Percentiles rank a stretch among this genome's conserved stretches.
Conservation (phyloP, 2,329 filamentous ascomycete genomes). For the Botrytis galanthina region DNA sequence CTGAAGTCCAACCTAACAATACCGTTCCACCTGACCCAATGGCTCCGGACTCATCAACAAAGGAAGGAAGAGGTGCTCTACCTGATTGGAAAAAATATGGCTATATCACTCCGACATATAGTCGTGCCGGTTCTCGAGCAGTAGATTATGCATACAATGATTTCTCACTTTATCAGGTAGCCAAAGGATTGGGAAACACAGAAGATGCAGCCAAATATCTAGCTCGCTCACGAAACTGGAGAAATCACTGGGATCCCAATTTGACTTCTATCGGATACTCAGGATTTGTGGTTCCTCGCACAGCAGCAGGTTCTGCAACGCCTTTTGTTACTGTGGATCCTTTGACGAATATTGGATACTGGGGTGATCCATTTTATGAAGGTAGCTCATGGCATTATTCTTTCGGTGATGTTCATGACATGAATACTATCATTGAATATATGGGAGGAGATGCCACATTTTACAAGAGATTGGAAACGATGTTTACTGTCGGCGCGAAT, state of each 20-base stretch:
- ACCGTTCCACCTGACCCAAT: conserved; percentile 55
- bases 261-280: conserved; percentile 57
- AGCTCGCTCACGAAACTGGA: conserved; percentile 57
- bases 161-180: conserved; percentile 64
- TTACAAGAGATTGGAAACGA: conserved; percentile 49
- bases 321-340: conserved; percentile 48
- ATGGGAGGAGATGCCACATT: conserved; percentile 50
- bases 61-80: conserved; percentile 66
- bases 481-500: conserved; percentile 47
- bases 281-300: conserved; percentile 66
- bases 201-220: conserved; percentile 19
- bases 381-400: conserved; percentile 54
- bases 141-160: conserved; percentile 69
- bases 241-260: conserved; percentile 66
- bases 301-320: conserved; percentile 39
- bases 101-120: conserved; percentile 62
- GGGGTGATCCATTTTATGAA: conserved; percentile 52
- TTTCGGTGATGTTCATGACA: conserved; percentile 54
- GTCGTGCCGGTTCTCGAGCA: conserved; percentile 60
- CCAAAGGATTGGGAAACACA: conserved; percentile 43
- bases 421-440: conserved; percentile 46
- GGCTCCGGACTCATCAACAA: conserved; percentile 58
- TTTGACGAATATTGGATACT: conserved; percentile 51
- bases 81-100: conserved; percentile 65
- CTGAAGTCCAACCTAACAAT: conserved; percentile 59